These are phyloP conservation scores for Acacia confusa DNA, from an alignment of 306 rosid genomes.

Conservation along the genomic window DNA sequence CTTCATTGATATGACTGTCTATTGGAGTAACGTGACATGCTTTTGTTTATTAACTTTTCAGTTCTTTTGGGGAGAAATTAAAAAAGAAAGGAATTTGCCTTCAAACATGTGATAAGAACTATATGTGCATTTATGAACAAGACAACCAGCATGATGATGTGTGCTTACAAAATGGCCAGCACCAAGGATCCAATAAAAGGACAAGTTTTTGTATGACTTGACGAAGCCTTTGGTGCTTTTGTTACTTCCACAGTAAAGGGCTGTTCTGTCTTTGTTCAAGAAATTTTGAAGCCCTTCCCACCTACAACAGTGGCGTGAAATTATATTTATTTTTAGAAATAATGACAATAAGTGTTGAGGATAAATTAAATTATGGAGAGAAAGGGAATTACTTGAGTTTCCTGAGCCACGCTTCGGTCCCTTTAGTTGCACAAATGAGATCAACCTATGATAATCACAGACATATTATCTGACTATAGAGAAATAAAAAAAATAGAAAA, in stretches of 20 bases:
- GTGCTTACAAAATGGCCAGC: constrained; percentile 77
- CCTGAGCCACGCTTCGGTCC: constrained; percentile 60
- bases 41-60: too few species aligned
- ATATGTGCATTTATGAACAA: background rate
- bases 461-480: background rate
- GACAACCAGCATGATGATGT: background rate
- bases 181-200: constrained; percentile 72
- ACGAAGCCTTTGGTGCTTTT: constrained; percentile 43
- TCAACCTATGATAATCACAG: constrained; percentile 41
- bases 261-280: constrained; percentile 38
- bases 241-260: constrained; percentile 45
- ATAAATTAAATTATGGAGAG: background rate
- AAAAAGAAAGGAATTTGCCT: background rate
- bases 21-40: background rate
- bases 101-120: background rate
- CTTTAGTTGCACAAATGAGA: constrained; percentile 60
- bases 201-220: constrained; percentile 51
- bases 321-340: background rate
- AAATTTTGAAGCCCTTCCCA: constrained; percentile 55
- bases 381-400: constrained; percentile 52
- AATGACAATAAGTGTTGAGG: background rate
- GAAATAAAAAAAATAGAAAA: background rate
- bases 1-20: background rate
- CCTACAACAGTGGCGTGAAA: constrained; percentile 23
- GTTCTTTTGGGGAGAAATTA: too few species aligned